Evolutionary conservation across 108 stramenopile species (phyloP), one percentile per base, ranked within the genome.

Genomic region (Nitzschia sp.): DNA sequence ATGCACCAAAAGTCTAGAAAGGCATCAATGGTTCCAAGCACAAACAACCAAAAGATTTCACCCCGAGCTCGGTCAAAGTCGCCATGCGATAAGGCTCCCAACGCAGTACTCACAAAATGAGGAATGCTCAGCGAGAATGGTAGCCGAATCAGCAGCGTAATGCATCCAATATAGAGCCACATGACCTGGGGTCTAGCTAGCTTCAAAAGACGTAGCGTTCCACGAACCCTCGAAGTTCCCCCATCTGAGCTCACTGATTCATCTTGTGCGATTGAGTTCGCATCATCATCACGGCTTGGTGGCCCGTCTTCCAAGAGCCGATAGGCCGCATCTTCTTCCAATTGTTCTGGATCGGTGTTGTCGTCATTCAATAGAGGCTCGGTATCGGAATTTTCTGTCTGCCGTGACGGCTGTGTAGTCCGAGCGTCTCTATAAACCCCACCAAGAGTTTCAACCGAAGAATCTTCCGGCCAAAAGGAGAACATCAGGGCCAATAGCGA

Each of bases 1-100:
- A 94, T 71, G 32, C 89, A 90, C 95, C 95, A 96, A 74, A 94
- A 96, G 70, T 96, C 95, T 9, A 96, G 77, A 2, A 74, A 66
- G 29, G 85, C 74, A 79, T 92, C 90, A 27, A 92, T 77, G 0
- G 87, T 85, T 3, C 95, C 95, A 28, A 85, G 59, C n/a, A 91
- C 54, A 64, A 96, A 88, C 33, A 96, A 76, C 27, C 85, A 81
- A 1, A 93, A 61, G 11, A 96, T 82, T 69, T 90, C 82, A 34
- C 59, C 66, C 42, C 85, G 84, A 18, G 95, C 95, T 29, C 70
- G 76, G 45, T 80, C 69, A 54, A 70, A 91, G 28, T 89, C 85
- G n/a, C 69, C 78, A 32, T 76, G 66, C 9, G 79, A 66, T 46
- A 94, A 66, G 35, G 85, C 82, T 47, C 90, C 88, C 48, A 96